Base-by-base conservation (phyloP, 306 rosid species). In the Trichosanthes truncata region DNA sequence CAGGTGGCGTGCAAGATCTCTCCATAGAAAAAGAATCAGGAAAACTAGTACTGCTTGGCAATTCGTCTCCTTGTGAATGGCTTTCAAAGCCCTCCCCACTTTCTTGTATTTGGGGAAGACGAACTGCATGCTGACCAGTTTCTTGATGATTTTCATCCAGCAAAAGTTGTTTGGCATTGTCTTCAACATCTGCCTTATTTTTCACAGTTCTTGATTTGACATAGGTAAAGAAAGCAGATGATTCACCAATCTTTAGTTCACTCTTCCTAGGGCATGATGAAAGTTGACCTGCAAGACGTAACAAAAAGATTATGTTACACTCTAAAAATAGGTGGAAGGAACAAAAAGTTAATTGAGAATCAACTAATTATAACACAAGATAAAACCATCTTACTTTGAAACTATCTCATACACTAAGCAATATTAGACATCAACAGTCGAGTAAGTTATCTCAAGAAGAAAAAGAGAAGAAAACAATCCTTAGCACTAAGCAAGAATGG, bases 171-270 rank as follows among this genome's bases (percentile, higher is more conserved):
- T 84, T 74, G 18, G 48, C 63, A 74, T 33, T 52, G 46, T 52
- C 78, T 52, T 74, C 78, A 51, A 51, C 26, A 33, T 74, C 78
- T 76, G 81, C 82, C 79, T 84, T 87, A 78, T 76, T 86, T 84
- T 86, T 86, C 14, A 38, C 62, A 33, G 73, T 41, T 85, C 85
- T 62, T 38, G 89, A 86, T 85, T 96, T 96, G 71, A 93, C 96
- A 75, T 96, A 96, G 9, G 94, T 89, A 75, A 96, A 87, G 85
- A 96, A 96, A 82, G 99, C 98, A 38, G 99, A 96, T 55, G 98
- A 96, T 81, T 91, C 89, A 7, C 99, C 99, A 79, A 96, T 96
- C 91, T 87, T 93, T 63, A 96, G 86, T 82, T 90, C 91, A 78
- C 96, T 96, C 89, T 89, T 93, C 79, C 79, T 91, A 6, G 94